A percentile compares a stretch with the other conserved stretches of the same genome.
Evolutionary conservation across 352 stramenopile genomes (phyloP).

Genomic region (Phytophthora constricta): DNA sequence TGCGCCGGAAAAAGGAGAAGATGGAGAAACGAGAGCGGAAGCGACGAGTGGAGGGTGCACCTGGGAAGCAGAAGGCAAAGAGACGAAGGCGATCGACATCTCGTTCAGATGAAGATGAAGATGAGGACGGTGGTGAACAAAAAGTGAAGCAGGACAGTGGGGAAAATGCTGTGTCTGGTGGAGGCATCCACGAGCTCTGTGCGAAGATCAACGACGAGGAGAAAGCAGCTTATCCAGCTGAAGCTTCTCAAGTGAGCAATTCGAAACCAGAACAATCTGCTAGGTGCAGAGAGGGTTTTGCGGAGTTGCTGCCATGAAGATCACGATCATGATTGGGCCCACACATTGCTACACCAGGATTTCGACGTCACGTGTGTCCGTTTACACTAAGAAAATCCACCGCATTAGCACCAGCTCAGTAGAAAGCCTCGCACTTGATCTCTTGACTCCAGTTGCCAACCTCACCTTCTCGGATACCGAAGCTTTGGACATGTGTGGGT

Average conservation of each 20-base stretch:
- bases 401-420: not conserved
- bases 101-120: not conserved
- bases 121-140: not conserved
- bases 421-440: constrained; percentile 17
- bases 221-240: constrained; percentile 15
- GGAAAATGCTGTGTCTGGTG: not conserved
- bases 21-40: constrained; percentile 22
- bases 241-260: not conserved
- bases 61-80: constrained; percentile 16
- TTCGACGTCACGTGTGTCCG: too few relatives aligned
- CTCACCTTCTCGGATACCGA: not conserved
- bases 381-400: too few relatives aligned
- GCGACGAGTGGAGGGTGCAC: constrained; percentile 12
- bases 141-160: constrained; percentile 10
- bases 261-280: not conserved
- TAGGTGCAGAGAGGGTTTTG: constrained; percentile 9
- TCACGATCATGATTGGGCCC: too few relatives aligned
- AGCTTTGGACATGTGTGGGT: not conserved
- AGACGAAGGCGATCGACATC: constrained; percentile 10
- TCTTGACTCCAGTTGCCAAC: too few relatives aligned
- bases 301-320: constrained; percentile 29
- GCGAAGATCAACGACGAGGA: constrained; percentile 43
- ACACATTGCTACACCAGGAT: too few relatives aligned
- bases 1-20: constrained; percentile 23
- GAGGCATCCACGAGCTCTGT: constrained; percentile 42